Evolutionary conservation across 257 asterid species (phyloP), one percentile per base, ranked within the genome.

Genomic region (Datura wrightii): DNA sequence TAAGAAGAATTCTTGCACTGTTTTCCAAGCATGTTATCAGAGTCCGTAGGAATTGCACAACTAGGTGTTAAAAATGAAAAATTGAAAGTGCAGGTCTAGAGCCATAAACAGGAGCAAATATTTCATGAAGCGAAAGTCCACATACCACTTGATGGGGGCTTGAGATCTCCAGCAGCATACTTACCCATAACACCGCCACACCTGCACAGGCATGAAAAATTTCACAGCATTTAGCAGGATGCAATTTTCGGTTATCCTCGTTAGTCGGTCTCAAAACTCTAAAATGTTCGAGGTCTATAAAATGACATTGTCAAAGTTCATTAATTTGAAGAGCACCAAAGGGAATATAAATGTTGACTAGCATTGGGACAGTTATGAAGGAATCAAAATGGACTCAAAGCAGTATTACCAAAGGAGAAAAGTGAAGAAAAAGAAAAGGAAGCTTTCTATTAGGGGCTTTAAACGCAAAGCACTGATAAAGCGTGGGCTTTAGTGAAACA

Each of bases 181-280:
- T 95, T 97, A 80, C 99, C 99, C 98, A 95, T 93, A 84, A 97
- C 98, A 86, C 99, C 99, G 65, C 99, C 98, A 87, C 99, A 97
- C 99, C 99, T 97, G 85, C 46, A 78, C 15, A 78, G 48, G 60
- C 24, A 74, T 24, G 81, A 48, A 74, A 48, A 15, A 74, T 50
- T 76, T 76, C 46, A 52, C 46, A 78, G 58, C 41, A 14, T 4
- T 78, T 52, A 52, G 63, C 31, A 53, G 48, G 48, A 31, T 52
- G 42, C 50, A 13, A 14, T 76, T 78, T 78, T 9, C 14, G 4
- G 41, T 74, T 6, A 15, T 48, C 59, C 60, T 11, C 9, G 36
- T 48, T 46, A 59, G 48, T 19, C 80, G 48, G 7, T 74, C 80
- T 74, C 80, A 74, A 24, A 74, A 19, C 60, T 74, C 60, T 13